phyloP scores from a whole-genome alignment of 352 stramenopile species.

The Globisporangium yorkense region DNA sequence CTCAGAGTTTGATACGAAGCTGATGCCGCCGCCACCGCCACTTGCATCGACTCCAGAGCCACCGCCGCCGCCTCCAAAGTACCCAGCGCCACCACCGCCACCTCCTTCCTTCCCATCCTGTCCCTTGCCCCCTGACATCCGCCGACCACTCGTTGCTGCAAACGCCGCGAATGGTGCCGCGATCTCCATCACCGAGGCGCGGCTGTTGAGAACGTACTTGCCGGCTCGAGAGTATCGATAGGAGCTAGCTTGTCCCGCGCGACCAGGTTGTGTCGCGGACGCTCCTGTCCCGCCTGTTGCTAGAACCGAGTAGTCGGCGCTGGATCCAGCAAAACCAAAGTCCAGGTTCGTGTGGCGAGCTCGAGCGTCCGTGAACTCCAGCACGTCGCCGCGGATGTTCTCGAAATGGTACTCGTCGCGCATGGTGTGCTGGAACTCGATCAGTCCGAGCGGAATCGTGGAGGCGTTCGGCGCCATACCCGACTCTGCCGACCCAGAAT shows the following conservation, averaged over 20 bases:
- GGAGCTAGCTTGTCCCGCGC: slow-evolving; percentile 35
- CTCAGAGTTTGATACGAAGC: slow-evolving; percentile 28
- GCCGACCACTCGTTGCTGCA: slow-evolving; percentile 33
- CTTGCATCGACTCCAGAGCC: slow-evolving; percentile 51
- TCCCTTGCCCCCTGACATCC: slow-evolving; percentile 41
- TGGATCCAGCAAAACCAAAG: slow-evolving; percentile 35
- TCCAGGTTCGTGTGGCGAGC: slow-evolving; percentile 48
- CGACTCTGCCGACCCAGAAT: slow-evolving; percentile 21
- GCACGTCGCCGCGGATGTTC: slow-evolving; percentile 38
- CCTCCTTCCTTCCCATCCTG: slow-evolving; percentile 72
- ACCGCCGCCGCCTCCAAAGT: slow-evolving; percentile 67
- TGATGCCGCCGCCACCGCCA: slow-evolving; percentile 59
- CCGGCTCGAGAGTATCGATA: slow-evolving; percentile 38
- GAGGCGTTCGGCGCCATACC: slow-evolving; percentile 40
- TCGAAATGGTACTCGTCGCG: slow-evolving; percentile 56
- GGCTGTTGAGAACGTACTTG: slow-evolving; percentile 23
- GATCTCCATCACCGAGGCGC: slow-evolving; percentile 28
- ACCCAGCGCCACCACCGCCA: slow-evolving; percentile 72
- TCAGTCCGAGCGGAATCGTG: slow-evolving; percentile 10
- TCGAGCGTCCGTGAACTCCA: slow-evolving; percentile 36
- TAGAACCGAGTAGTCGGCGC: slow-evolving; percentile 48
- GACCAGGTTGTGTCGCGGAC: slow-evolving; percentile 16
- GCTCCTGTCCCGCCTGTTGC: slow-evolving; percentile 44
- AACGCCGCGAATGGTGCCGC: slow-evolving; percentile 17
- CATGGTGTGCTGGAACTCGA: slow-evolving; percentile 15